A percentile compares a stretch with the other conserved stretches of the same genome.
Evolutionary conservation across 1,284 basidiomycete genomes (phyloP).

Genomic region (Ganoderma sinense): DNA sequence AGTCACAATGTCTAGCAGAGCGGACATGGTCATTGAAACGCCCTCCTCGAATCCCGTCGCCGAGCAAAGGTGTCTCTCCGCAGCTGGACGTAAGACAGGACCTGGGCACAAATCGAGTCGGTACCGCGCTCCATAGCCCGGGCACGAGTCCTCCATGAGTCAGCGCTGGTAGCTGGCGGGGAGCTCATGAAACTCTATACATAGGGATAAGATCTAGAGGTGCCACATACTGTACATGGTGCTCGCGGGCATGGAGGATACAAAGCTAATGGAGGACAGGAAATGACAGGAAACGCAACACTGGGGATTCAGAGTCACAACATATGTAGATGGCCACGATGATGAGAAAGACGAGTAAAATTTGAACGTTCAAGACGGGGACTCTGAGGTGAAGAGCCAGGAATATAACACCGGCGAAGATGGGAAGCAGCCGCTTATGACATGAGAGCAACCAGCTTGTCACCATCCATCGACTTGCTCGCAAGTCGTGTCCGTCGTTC

Average conservation of each 20-base stretch:
- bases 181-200: not conserved
- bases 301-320: too few relatives aligned
- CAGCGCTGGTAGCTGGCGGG: not conserved
- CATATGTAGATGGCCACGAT: too few relatives aligned
- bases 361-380: too few relatives aligned
- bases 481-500: constrained; percentile 61
- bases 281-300: too few relatives aligned
- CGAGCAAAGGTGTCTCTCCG: not conserved
- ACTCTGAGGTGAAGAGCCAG: too few relatives aligned
- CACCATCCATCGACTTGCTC: constrained; percentile 63
- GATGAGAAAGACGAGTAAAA: too few relatives aligned
- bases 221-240: too few relatives aligned
- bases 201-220: too few relatives aligned
- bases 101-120: not conserved
- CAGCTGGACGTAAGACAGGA: not conserved
- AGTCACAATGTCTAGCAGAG: not conserved
- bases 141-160: not conserved
- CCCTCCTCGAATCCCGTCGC: not conserved
- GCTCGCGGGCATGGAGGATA: too few relatives aligned
- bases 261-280: too few relatives aligned
- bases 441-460: constrained; percentile 69
- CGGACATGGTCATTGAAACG: not conserved
- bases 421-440: too few relatives aligned
- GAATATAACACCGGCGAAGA: too few relatives aligned
- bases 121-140: not conserved